Percentiles rank a stretch among this genome's conserved stretches.
Conservation (phyloP, 257 asterid genomes). For the Eustoma russellianum region DNA sequence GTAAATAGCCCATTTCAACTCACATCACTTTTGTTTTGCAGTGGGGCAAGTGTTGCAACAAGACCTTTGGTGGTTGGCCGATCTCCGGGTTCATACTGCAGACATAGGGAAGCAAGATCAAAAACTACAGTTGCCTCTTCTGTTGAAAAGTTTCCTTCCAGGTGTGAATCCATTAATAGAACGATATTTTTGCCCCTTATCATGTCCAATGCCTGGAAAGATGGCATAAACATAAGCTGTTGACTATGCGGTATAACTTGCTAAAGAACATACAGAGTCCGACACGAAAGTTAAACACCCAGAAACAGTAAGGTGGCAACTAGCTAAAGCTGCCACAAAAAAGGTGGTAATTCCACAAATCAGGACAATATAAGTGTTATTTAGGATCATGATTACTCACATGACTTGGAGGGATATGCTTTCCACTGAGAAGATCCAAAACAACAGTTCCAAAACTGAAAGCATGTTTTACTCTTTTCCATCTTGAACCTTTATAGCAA, state of each 20-base stretch:
- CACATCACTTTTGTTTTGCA: conserved; percentile 80
- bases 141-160: conserved; percentile 91
- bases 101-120: conserved; percentile 88
- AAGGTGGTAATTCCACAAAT: not conserved
- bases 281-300: conserved; percentile 10
- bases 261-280: no score
- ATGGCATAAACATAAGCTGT: not conserved
- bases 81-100: conserved; percentile 95
- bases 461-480: no score
- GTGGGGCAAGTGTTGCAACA: conserved; percentile 65
- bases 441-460: conserved; percentile 99
- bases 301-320: conserved; percentile 1
- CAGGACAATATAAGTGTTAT: no score
- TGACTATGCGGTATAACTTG: no score
- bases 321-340: not conserved
- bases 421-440: conserved; percentile 98
- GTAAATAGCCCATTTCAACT: conserved; percentile 14
- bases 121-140: conserved; percentile 96
- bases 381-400: conserved; percentile 30
- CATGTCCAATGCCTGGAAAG: conserved; percentile 87
- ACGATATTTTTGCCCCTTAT: conserved; percentile 88
- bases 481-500: no score
- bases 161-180: conserved; percentile 89
- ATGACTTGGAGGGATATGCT: conserved; percentile 97
- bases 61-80: conserved; percentile 88